These are phyloP conservation scores for Nemania sp. DNA, from an alignment of 2,329 filamentous ascomycete genomes.

Conservation along the genomic window DNA sequence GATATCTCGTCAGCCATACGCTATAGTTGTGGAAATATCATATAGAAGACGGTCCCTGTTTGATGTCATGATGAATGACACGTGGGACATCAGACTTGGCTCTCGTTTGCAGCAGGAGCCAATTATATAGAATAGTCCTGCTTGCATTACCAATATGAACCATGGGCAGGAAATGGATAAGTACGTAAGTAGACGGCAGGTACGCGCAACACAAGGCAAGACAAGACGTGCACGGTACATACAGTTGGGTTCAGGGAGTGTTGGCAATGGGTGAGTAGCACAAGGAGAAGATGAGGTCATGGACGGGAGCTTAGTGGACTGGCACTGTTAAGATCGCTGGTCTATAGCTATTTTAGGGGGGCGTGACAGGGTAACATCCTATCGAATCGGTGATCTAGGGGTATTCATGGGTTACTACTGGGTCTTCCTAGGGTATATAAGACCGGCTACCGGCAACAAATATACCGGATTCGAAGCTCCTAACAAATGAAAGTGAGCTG, in stretches of 20 bases:
- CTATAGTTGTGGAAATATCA: neutral
- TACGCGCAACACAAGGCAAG: too few relatives aligned
- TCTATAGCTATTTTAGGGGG: slow-evolving; percentile 18
- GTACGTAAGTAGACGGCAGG: slow-evolving; percentile 10
- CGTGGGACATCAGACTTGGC: slow-evolving; percentile 5
- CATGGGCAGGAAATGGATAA: neutral
- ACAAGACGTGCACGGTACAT: too few relatives aligned
- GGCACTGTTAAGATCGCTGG: slow-evolving; percentile 10
- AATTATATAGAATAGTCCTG: slow-evolving; percentile 8
- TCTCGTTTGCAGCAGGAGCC: neutral
- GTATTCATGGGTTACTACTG: too few relatives aligned
- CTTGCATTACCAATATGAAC: slow-evolving; percentile 19
- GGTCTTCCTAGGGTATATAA: neutral
- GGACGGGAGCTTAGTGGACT: slow-evolving; percentile 22
- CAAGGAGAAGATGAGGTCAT: slow-evolving; percentile 37
- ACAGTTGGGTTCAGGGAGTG: neutral
- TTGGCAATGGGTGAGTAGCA: slow-evolving; percentile 14
- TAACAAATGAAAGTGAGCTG: neutral
- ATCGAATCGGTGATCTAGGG: neutral
- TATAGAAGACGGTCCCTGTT: neutral
- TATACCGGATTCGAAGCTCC: neutral
- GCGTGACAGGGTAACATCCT: neutral
- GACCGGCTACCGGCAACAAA: slow-evolving; percentile 23
- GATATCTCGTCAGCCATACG: neutral
- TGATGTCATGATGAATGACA: slow-evolving; percentile 18